These are phyloP conservation scores for Candida boleticola DNA, from an alignment of 805 yeast genomes.

Conservation along the genomic window DNA sequence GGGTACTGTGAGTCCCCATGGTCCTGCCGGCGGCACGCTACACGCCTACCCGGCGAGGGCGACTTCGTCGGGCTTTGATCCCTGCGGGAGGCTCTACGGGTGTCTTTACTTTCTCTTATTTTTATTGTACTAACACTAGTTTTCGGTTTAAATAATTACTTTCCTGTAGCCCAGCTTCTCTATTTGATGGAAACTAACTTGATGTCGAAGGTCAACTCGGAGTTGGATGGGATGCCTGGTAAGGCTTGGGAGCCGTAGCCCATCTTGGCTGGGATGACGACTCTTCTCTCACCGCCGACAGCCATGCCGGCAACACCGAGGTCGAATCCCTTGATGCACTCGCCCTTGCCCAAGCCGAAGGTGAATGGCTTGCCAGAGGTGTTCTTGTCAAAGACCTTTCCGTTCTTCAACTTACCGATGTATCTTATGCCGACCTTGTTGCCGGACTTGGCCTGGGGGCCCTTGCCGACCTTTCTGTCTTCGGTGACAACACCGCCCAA, in stretches of 20 bases:
- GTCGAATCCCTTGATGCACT: conserved; percentile 98
- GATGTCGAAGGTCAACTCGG: conserved; percentile 94
- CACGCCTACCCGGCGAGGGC: too few species aligned
- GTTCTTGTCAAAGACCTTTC: conserved; percentile 95
- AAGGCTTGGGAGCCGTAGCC: conserved; percentile 93
- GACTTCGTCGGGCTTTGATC: too few species aligned
- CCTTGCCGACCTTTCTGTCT: conserved; percentile 88
- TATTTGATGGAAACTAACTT: conserved; percentile 89
- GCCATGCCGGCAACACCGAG: conserved; percentile 98
- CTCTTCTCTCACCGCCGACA: conserved; percentile 98
- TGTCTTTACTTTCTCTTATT: too few species aligned
- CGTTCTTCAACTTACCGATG: conserved; percentile 96
- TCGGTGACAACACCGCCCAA: conserved; percentile 93
- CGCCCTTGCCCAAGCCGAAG: conserved; percentile 93
- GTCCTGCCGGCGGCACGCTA: too few species aligned
- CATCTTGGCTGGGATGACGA: conserved; percentile 90
- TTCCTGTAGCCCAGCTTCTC: conserved; percentile 23
- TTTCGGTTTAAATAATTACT: too few species aligned
- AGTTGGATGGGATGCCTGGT: conserved; percentile 98
- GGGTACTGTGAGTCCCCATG: too few species aligned
- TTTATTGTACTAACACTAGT: too few species aligned
- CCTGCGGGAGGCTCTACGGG: too few species aligned
- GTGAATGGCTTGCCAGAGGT: conserved; percentile 94
- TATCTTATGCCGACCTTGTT: conserved; percentile 94
- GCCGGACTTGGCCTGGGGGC: conserved; percentile 84